A percentile compares a stretch with the other conserved stretches of the same genome.
phyloP scores from a whole-genome alignment of 2,329 filamentous ascomycete species.

The Xylariaceae sp. region DNA sequence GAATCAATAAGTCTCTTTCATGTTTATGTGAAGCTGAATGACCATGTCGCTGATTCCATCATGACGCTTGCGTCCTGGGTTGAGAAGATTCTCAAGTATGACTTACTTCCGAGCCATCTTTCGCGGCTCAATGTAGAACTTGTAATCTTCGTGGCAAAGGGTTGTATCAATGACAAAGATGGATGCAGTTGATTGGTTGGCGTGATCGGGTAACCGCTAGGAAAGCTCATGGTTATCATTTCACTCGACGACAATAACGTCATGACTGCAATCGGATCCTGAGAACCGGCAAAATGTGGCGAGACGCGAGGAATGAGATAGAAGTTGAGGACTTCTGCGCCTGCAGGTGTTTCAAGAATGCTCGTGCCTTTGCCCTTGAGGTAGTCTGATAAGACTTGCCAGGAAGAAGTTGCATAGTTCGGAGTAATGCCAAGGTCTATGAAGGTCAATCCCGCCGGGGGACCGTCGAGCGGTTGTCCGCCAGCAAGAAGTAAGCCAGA shows the following conservation, averaged over 20 bases:
- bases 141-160: conserved; percentile 72
- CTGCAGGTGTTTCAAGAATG: conserved; percentile 70
- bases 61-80: too few relatives aligned
- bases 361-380: conserved; percentile 72
- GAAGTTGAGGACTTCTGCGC: conserved; percentile 73
- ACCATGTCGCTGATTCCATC: too few relatives aligned
- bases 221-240: conserved; percentile 84
- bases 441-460: conserved; percentile 77
- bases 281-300: conserved; percentile 80
- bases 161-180: conserved; percentile 83
- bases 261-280: conserved; percentile 86
- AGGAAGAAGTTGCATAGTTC: conserved; percentile 85
- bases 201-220: conserved; percentile 83
- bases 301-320: conserved; percentile 77
- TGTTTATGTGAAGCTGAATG: too few relatives aligned
- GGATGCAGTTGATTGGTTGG: conserved; percentile 91
- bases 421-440: conserved; percentile 86
- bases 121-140: conserved; percentile 73
- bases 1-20: too few relatives aligned
- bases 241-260: conserved; percentile 81
- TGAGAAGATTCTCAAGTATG: too few relatives aligned
- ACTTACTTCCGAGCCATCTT: conserved; percentile 69
- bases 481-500: conserved; percentile 85
- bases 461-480: conserved; percentile 63
- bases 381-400: conserved; percentile 76